Evolutionary conservation across 2,329 filamentous ascomycete species (phyloP).

Genomic region (Penicillium sp.): DNA sequence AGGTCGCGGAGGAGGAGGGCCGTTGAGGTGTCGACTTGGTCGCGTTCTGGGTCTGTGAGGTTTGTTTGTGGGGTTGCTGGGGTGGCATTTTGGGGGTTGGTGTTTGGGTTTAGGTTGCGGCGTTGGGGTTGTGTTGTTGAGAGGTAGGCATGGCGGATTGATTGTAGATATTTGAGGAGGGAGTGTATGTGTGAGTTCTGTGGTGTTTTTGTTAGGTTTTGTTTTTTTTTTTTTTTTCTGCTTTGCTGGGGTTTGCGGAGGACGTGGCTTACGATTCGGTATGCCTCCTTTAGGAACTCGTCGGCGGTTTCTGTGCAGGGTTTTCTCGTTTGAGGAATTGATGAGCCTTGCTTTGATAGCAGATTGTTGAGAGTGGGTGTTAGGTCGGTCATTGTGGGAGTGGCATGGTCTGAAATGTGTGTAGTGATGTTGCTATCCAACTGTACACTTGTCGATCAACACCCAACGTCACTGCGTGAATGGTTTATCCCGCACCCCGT

Average conservation of each 20-base stretch:
- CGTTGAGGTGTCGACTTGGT: constrained; percentile 82
- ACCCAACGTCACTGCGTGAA: constrained; percentile 12
- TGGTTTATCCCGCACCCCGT: constrained; percentile 8
- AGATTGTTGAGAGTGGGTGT: constrained; percentile 38
- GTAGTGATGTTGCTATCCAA: constrained; percentile 2
- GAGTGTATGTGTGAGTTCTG: constrained; percentile 83
- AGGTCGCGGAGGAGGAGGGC: constrained; percentile 83
- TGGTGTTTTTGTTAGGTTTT: neutral
- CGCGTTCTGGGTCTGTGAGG: constrained; percentile 77
- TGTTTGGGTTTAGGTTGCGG: constrained; percentile 26
- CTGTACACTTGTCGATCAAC: constrained; percentile 11
- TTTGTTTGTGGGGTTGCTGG: constrained; percentile 43
- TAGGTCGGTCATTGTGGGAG: constrained; percentile 40
- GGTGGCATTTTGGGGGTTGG: constrained; percentile 31
- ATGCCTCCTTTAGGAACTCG: constrained; percentile 89
- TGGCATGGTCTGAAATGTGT: constrained; percentile 10
- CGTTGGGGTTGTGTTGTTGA: constrained; percentile 65
- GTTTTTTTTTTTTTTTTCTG: neutral
- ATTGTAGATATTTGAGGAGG: constrained; percentile 73
- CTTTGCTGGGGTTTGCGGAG: neutral
- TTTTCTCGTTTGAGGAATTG: constrained; percentile 18
- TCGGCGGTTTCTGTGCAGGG: constrained; percentile 55
- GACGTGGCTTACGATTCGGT: constrained; percentile 67
- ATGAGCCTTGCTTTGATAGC: constrained; percentile 34
- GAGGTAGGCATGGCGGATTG: constrained; percentile 86